Evolutionary conservation across 768 basidiomycete genomes (phyloP).

Genomic region (Candolleomyces aberdarensis): DNA sequence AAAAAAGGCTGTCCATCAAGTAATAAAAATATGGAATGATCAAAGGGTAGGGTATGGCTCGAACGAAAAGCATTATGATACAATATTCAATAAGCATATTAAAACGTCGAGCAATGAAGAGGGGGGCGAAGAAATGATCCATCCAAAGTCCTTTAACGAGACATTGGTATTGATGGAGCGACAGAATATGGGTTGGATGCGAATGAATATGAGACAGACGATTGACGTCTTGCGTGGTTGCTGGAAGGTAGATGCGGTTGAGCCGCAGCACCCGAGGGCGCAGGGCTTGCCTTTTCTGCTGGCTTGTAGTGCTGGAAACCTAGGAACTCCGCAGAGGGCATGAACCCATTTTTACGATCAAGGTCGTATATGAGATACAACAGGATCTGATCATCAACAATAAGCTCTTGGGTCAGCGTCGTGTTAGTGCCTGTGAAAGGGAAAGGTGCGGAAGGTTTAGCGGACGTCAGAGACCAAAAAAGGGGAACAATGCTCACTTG

Average conservation of each 20-base stretch:
- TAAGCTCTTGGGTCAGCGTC: slow-evolving; percentile 68
- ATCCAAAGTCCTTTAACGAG: not conserved
- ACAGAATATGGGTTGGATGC: not conserved
- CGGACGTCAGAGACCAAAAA: slow-evolving; percentile 7
- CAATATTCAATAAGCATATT: slow-evolving; percentile 13
- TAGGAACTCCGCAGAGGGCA: slow-evolving; percentile 61
- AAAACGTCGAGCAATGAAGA: not conserved
- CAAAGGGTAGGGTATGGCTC: slow-evolving; percentile 1
- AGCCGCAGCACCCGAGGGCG: not conserved
- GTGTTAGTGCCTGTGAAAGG: slow-evolving; percentile 44
- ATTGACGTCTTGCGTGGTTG: slow-evolving; percentile 1
- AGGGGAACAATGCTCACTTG: slow-evolving; percentile 43
- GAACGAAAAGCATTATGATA: slow-evolving; percentile 9
- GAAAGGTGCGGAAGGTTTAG: slow-evolving; percentile 25
- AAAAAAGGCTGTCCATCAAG: not conserved
- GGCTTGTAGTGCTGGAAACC: slow-evolving; percentile 41
- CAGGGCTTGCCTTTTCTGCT: slow-evolving; percentile 22
- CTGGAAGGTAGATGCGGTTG: slow-evolving; percentile 9
- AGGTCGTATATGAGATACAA: slow-evolving; percentile 68
- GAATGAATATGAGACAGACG: not conserved
- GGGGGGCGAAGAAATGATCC: not conserved
- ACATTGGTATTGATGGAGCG: slow-evolving; percentile 7
- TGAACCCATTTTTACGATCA: slow-evolving; percentile 48
- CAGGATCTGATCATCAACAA: slow-evolving; percentile 59
- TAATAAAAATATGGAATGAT: slow-evolving; percentile 1